Conservation (phyloP, 2,329 filamentous ascomycete species). For the Tolypocladium tundrense region DNA sequence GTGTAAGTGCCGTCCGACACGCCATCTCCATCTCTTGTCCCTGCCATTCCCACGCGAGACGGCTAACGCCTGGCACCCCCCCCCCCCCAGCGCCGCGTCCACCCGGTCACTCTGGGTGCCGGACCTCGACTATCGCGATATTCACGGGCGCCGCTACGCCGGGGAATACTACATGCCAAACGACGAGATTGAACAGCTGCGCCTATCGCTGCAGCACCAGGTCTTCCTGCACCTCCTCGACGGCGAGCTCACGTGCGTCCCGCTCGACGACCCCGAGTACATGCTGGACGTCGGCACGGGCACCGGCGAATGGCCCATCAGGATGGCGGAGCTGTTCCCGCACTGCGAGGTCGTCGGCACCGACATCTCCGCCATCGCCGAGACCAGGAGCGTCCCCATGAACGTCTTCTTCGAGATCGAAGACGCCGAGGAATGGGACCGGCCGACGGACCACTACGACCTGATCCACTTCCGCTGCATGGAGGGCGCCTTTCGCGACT, state of each 20-base stretch:
- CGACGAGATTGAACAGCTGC: slow-evolving; percentile 54
- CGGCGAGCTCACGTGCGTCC: slow-evolving; percentile 32
- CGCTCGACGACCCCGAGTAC: slow-evolving; percentile 25
- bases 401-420: slow-evolving; percentile 52
- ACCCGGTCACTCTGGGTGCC: slow-evolving; percentile 38
- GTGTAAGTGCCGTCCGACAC: too few species aligned
- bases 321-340: slow-evolving; percentile 43
- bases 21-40: not conserved
- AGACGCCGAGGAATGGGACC: slow-evolving; percentile 50
- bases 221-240: slow-evolving; percentile 45
- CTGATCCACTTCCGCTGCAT: slow-evolving; percentile 47
- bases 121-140: slow-evolving; percentile 45
- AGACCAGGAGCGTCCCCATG: slow-evolving; percentile 44
- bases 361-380: slow-evolving; percentile 46
- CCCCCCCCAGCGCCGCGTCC: slow-evolving; percentile 24
- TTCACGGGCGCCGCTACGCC: slow-evolving; percentile 54
- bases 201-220: slow-evolving; percentile 51
- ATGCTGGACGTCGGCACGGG: slow-evolving; percentile 51
- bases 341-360: slow-evolving; percentile 47
- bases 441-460: slow-evolving; percentile 40
- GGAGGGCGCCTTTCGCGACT: slow-evolving; percentile 45
- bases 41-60: not conserved
- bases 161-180: slow-evolving; percentile 56
- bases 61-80: not conserved
- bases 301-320: slow-evolving; percentile 40